phyloP scores from a whole-genome alignment of 73 alveolate species.

The Paramecium sonneborni region DNA sequence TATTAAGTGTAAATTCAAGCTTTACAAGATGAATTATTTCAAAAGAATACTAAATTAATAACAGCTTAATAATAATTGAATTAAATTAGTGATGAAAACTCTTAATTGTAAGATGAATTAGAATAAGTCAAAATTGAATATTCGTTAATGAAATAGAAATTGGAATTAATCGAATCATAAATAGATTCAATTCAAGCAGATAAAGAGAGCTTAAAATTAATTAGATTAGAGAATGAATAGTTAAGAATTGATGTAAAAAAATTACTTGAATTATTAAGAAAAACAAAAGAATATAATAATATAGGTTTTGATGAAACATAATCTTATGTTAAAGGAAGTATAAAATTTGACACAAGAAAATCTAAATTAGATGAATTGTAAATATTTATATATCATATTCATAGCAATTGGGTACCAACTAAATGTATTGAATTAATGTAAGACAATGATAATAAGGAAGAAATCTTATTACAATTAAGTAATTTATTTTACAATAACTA shows the following conservation, averaged over 20 bases:
- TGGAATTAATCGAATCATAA: slow-evolving; percentile 4
- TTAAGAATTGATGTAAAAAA: slow-evolving; percentile 30
- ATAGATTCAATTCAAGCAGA: background rate
- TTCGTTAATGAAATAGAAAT: background rate
- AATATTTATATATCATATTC: background rate
- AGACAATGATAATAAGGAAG: slow-evolving; percentile 8
- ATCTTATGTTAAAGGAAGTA: slow-evolving; percentile 16
- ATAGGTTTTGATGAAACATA: slow-evolving; percentile 47
- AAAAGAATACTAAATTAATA: slow-evolving; percentile 34
- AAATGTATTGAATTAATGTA: slow-evolving; percentile 1
- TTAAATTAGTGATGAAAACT: background rate
- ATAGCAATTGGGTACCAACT: slow-evolving; percentile 33
- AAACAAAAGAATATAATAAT: slow-evolving; percentile 21
- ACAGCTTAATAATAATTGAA: background rate
- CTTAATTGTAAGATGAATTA: background rate
- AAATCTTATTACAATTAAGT: slow-evolving; percentile 3
- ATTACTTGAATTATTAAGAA: slow-evolving; percentile 20
- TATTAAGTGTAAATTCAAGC: slow-evolving; percentile 36
- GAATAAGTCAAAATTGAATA: slow-evolving; percentile 9
- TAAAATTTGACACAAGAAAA: background rate
- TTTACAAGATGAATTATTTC: background rate
- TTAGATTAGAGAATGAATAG: slow-evolving; percentile 2
- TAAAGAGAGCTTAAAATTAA: background rate
- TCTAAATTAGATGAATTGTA: slow-evolving; percentile 22
- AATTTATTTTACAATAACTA: background rate